These are phyloP conservation scores for Nigrospora osmanthi DNA, from an alignment of 2,329 filamentous ascomycete genomes.

Conservation along the genomic window DNA sequence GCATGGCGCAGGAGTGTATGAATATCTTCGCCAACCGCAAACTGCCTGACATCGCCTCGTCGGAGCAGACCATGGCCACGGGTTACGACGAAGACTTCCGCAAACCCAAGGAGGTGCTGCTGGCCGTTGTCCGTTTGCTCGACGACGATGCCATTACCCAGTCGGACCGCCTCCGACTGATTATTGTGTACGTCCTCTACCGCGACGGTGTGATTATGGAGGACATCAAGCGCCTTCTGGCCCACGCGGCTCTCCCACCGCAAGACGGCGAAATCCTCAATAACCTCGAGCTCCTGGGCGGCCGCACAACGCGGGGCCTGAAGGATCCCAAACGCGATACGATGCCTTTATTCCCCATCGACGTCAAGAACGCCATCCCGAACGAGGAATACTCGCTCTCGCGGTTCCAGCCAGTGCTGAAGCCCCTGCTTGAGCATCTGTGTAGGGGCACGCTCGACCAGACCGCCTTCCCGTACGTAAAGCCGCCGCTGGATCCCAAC, in stretches of 20 bases:
- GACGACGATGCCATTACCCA: conserved; percentile 71
- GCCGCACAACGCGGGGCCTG: conserved; percentile 56
- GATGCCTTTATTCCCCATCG: conserved; percentile 64
- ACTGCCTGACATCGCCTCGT: conserved; percentile 75
- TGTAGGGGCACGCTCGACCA: conserved; percentile 61
- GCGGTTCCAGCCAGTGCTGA: conserved; percentile 74
- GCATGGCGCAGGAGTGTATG: conserved; percentile 98
- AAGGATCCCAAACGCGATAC: conserved; percentile 67
- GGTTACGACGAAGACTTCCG: conserved; percentile 88
- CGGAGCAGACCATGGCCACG: conserved; percentile 87
- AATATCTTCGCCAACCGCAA: conserved; percentile 81
- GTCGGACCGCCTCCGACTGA: conserved; percentile 73
- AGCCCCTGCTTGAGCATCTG: conserved; percentile 73
- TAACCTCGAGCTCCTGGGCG: conserved; percentile 79
- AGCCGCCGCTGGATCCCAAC: conserved; percentile 57
- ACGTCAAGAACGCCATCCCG: conserved; percentile 43
- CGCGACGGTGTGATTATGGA: conserved; percentile 76
- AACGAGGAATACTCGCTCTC: conserved; percentile 80
- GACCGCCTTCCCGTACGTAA: conserved; percentile 62
- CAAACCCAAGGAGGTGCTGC: conserved; percentile 82
- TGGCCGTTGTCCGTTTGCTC: conserved; percentile 77
- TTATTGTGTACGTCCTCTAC: conserved; percentile 80
- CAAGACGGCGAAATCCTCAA: conserved; percentile 65
- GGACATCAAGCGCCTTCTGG: conserved; percentile 76
- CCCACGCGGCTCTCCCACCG: conserved; percentile 71